Evolutionary conservation across 179 eudicot genomes (phyloP).

Genomic region (Drosera spatulata): DNA sequence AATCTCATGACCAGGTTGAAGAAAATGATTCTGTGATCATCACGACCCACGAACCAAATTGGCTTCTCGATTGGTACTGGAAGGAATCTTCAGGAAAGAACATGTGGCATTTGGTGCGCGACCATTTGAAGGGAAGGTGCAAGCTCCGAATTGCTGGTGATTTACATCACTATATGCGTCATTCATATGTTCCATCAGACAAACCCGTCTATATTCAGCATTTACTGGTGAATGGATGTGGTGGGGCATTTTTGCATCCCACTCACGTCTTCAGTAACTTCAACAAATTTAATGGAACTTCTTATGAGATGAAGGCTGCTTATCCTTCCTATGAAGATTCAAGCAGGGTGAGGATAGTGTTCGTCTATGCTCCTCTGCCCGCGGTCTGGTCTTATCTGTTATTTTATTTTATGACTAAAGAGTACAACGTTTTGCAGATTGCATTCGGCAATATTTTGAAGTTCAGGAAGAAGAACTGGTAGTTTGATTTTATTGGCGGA

Average conservation of each 20-base stretch:
- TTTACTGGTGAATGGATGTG: slow-evolving; percentile 92
- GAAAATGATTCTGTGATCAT: slow-evolving; percentile 82
- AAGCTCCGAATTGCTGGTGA: slow-evolving; percentile 95
- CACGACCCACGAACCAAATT: slow-evolving; percentile 92
- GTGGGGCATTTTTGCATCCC: slow-evolving; percentile 98
- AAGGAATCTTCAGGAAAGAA: slow-evolving; percentile 69
- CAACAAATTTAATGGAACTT: slow-evolving; percentile 42
- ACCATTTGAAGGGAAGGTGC: slow-evolving; percentile 80
- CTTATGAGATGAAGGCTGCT: slow-evolving; percentile 61
- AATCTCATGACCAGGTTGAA: slow-evolving; percentile 43
- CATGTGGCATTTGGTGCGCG: slow-evolving; percentile 56
- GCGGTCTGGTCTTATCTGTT: no score
- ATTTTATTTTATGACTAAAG: no score
- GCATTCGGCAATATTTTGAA: slow-evolving; percentile 93
- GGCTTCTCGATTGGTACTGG: slow-evolving; percentile 99
- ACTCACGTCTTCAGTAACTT: slow-evolving; percentile 83
- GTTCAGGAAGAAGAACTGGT: slow-evolving; percentile 97
- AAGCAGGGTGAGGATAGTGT: slow-evolving; percentile 79
- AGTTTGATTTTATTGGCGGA: slow-evolving; percentile 93
- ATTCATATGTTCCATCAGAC: slow-evolving; percentile 69
- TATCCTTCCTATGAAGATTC: slow-evolving; percentile 97
- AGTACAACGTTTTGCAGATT: slow-evolving; percentile 41
- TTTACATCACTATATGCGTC: slow-evolving; percentile 98
- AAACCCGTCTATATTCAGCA: slow-evolving; percentile 83
- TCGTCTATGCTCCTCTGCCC: no score